These are phyloP conservation scores for Moricandia arvensis DNA, from an alignment of 345 rosid species.

Conservation along the genomic window DNA sequence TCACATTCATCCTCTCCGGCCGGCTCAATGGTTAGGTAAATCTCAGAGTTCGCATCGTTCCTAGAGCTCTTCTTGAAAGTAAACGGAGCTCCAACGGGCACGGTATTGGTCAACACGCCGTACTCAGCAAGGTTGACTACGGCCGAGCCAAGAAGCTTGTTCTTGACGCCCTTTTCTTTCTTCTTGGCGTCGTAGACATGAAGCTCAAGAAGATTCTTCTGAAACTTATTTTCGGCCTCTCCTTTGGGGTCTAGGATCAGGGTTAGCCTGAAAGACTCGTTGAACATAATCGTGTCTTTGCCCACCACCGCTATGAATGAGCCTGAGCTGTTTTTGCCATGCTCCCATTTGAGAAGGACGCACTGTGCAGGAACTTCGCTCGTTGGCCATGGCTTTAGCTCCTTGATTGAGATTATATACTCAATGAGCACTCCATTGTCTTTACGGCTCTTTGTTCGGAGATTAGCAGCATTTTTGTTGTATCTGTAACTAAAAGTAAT, in stretches of 20 bases:
- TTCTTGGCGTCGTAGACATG: constrained; percentile 62
- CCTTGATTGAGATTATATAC: constrained; percentile 40
- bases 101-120: constrained; percentile 51
- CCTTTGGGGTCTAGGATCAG: constrained; percentile 51
- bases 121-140: constrained; percentile 72
- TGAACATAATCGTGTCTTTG: constrained; percentile 64
- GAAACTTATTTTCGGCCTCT: constrained; percentile 53
- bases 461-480: constrained; percentile 24
- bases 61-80: constrained; percentile 61
- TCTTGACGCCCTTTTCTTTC: constrained; percentile 58
- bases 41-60: constrained; percentile 47
- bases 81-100: constrained; percentile 50
- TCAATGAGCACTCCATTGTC: constrained; percentile 36
- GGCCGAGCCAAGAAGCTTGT: constrained; percentile 77
- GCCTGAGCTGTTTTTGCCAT: constrained; percentile 66
- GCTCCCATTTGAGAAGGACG: constrained; percentile 77
- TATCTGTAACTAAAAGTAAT: not conserved
- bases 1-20: constrained; percentile 54
- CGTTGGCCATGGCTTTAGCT: constrained; percentile 85
- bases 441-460: constrained; percentile 33
- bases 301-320: constrained; percentile 49
- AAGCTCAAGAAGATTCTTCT: constrained; percentile 68
- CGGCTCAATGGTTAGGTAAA: constrained; percentile 61
- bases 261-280: constrained; percentile 59
- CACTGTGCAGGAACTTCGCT: constrained; percentile 48